Evolutionary conservation across 163 green algal species (phyloP), one percentile per base, ranked within the genome.

Genomic region (Scenedesmus sp.): DNA sequence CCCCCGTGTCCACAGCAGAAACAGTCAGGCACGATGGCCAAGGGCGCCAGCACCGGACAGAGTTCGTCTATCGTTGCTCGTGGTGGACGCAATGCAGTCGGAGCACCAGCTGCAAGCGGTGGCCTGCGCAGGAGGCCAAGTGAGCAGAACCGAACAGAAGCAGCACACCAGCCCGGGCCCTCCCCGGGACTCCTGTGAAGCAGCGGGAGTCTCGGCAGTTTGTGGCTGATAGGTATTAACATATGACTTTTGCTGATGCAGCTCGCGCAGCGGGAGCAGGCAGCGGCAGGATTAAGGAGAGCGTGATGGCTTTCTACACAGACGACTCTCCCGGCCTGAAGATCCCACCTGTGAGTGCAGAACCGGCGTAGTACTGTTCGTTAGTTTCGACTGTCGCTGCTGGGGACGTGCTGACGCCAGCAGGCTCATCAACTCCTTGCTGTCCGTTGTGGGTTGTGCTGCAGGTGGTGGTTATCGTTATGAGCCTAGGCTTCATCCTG

Each of bases 401-500:
- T 3, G n/a, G n/a, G n/a, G n/a, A 13, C 16, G 12, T 23, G n/a
- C 8, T 73, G 56, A 20, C 20, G 9, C n/a, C n/a, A 77, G 57
- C 56, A 56, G 23, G 83, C 83, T n/a, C 59, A 6, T 6, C 23
- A 12, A 34, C 18, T 66, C 20, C 56, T 57, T 56, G 13, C 12
- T 57, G 18, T 79, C 70, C 70, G 70, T 74, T 57, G 56, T 74
- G 57, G 83, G n/a, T 81, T 26, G 18, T 66, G 57, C 16, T 88
- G 73, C 90, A 98, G 96, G 93, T 97, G 52, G 92, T 97, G 64
- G 96, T 98, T 13, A 96, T 98, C 55, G 94, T 95, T 9, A 95
- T 98, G 93, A 97, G 95, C 94, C 88, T 98, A 7, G 89, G 94
- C 60, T 97, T 98, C 94, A 98, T 98, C 86, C 89, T 93, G 8